Conservation (phyloP, 345 rosid species). For the Salix koriyanagi region DNA sequence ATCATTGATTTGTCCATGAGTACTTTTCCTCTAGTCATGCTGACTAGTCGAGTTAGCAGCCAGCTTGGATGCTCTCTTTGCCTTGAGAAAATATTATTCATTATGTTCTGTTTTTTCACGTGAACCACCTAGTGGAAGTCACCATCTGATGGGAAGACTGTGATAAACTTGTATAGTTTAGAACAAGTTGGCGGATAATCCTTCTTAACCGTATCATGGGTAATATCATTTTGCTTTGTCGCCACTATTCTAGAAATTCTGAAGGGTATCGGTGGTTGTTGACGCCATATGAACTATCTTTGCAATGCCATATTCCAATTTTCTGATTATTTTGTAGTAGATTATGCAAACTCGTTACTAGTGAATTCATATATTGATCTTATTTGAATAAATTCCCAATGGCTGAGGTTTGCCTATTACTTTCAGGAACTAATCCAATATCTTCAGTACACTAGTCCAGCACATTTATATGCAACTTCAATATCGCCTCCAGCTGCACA, state of each 20-base stretch:
- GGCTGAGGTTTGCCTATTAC: not conserved
- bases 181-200: not conserved
- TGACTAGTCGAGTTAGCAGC: not conserved
- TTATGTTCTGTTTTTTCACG: not conserved
- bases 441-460: constrained; percentile 70
- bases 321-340: not conserved
- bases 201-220: not conserved
- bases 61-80: not conserved
- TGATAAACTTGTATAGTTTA: not conserved
- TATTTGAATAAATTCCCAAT: too few species aligned
- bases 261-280: not conserved
- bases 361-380: not conserved
- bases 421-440: constrained; percentile 74
- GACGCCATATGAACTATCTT: not conserved
- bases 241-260: not conserved
- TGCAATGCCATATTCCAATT: not conserved
- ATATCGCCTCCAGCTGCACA: constrained; percentile 88
- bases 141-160: not conserved
- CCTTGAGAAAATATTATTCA: not conserved
- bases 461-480: constrained; percentile 94
- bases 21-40: not conserved
- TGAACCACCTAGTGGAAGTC: not conserved
- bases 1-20: not conserved
- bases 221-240: not conserved
- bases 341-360: not conserved